These are phyloP conservation scores for Sclerotinia spermophila DNA, from an alignment of 2,329 filamentous ascomycete genomes.

Conservation along the genomic window DNA sequence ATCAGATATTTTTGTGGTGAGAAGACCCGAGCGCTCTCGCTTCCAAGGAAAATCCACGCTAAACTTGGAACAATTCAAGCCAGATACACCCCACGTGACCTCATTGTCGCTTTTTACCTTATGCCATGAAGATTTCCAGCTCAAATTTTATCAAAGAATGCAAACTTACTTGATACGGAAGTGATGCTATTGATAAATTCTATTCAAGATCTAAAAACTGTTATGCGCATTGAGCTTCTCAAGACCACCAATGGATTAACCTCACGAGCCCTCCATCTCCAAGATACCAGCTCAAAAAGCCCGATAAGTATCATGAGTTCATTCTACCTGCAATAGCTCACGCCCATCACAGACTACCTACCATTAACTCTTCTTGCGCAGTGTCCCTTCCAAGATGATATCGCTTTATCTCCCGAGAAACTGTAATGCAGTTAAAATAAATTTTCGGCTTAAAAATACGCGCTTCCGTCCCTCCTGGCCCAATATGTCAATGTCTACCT, in stretches of 20 bases:
- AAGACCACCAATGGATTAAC: no score
- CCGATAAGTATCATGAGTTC: not conserved
- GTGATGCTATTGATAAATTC: not conserved
- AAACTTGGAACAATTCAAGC: not conserved
- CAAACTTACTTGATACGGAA: not conserved
- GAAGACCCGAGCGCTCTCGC: slow-evolving; percentile 7
- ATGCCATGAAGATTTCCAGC: not conserved
- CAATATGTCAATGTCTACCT: not conserved
- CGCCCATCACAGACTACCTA: not conserved
- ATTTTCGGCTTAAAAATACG: not conserved
- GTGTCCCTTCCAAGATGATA: not conserved
- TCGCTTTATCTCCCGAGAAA: not conserved
- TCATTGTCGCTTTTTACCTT: not conserved
- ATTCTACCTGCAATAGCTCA: not conserved
- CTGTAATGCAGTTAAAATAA: not conserved
- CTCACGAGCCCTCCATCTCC: not conserved
- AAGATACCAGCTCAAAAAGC: not conserved
- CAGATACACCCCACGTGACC: not conserved
- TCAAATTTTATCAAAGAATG: not conserved
- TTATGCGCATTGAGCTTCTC: not conserved
- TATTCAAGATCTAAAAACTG: not conserved
- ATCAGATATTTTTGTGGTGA: slow-evolving; percentile 16
- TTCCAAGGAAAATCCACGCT: slow-evolving; percentile 20
- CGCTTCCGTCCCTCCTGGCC: not conserved
- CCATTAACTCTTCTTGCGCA: not conserved